Percentiles rank a stretch among this genome's conserved stretches.
These are phyloP conservation scores for Kodamaea sagamina DNA, from an alignment of 805 yeast species.

Conservation along the genomic window DNA sequence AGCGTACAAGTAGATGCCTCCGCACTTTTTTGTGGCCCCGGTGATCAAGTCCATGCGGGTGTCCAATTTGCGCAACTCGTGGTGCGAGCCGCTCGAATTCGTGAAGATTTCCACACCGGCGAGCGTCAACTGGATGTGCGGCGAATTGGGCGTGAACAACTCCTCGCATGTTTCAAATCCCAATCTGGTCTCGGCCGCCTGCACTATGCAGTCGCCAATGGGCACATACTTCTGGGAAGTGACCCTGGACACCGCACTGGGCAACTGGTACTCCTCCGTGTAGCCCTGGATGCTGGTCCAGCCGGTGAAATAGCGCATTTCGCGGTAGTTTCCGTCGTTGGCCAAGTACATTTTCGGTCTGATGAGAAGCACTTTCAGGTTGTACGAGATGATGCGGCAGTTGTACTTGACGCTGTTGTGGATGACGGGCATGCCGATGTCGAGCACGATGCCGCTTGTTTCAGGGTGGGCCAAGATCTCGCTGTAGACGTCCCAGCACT, in stretches of 20 bases:
- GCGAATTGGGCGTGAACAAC: constrained; percentile 92
- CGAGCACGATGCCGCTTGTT: constrained; percentile 77
- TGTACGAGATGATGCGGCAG: constrained; percentile 81
- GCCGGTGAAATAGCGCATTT: constrained; percentile 95
- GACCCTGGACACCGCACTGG: constrained; percentile 62
- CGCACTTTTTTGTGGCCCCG: constrained; percentile 94
- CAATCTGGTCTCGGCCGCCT: constrained; percentile 80
- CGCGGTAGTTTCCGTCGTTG: constrained; percentile 97
- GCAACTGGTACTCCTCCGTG: constrained; percentile 67
- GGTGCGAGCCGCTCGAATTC: constrained; percentile 97
- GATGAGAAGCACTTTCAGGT: constrained; percentile 77
- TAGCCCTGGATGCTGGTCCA: constrained; percentile 81
- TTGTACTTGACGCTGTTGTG: constrained; percentile 89
- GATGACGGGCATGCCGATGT: constrained; percentile 91
- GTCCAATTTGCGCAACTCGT: constrained; percentile 87
- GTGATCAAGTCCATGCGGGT: constrained; percentile 80
- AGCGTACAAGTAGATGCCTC: constrained; percentile 91
- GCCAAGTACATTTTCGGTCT: constrained; percentile 94
- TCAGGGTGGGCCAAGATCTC: constrained; percentile 68
- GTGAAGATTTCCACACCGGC: constrained; percentile 98
- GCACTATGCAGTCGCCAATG: constrained; percentile 89
- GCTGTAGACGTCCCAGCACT: constrained; percentile 93
- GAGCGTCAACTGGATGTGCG: constrained; percentile 86
- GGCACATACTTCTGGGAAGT: constrained; percentile 69
- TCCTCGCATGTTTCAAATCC: constrained; percentile 99